Evolutionary conservation across 139 green algal genomes (phyloP).

Genomic region (Coccomyxa sp.): DNA sequence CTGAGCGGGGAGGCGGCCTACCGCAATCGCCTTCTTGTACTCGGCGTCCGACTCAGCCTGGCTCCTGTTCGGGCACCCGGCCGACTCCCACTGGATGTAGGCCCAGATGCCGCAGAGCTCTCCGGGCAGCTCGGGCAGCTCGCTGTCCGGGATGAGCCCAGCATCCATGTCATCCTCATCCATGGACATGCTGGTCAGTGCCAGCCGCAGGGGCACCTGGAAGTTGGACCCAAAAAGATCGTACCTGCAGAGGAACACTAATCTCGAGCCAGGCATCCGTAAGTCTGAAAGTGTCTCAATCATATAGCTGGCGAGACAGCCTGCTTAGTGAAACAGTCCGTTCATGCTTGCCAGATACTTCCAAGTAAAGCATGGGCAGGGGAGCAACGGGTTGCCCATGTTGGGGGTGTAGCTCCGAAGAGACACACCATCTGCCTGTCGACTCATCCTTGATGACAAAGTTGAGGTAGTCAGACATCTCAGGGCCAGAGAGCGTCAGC

Average conservation of each 20-base stretch:
- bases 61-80: conserved; percentile 61
- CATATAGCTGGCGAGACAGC: too few relatives aligned
- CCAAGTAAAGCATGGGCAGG: too few relatives aligned
- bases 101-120: conserved; percentile 92
- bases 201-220: conserved; percentile 53
- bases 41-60: conserved; percentile 55
- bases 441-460: conserved; percentile 94
- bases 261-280: too few relatives aligned
- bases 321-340: too few relatives aligned
- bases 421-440: conserved; percentile 52
- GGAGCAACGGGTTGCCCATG: too few relatives aligned
- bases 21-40: conserved; percentile 50
- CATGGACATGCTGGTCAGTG: conserved; percentile 16
- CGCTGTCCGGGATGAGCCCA: not conserved
- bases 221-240: conserved; percentile 86
- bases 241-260: too few relatives aligned
- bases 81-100: conserved; percentile 90
- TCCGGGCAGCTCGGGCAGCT: conserved; percentile 62
- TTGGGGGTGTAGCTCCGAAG: too few relatives aligned
- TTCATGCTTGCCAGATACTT: too few relatives aligned
- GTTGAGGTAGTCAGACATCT: conserved; percentile 79
- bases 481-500: conserved; percentile 47
- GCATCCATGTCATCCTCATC: conserved; percentile 8
- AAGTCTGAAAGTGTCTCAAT: too few relatives aligned
- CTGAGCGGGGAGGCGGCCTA: too few relatives aligned